Percentiles rank a stretch among this genome's conserved stretches.
These are phyloP conservation scores for Aspergillus sp. DNA, from an alignment of 2,329 filamentous ascomycete genomes.

Conservation along the genomic window DNA sequence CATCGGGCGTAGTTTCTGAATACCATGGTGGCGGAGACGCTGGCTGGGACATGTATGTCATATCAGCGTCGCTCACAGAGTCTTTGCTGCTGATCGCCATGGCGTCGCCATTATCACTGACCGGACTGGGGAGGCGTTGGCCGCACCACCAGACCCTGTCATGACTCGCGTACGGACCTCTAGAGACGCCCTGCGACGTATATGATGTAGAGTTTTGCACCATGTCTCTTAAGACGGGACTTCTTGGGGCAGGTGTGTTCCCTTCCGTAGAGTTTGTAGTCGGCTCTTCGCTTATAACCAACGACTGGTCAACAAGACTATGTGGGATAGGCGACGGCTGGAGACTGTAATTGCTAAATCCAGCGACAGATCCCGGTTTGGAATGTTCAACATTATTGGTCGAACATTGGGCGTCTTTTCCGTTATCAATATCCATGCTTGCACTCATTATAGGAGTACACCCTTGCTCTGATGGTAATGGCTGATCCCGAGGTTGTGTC, in stretches of 20 bases:
- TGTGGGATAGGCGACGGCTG: slow-evolving; percentile 35
- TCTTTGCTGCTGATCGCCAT: slow-evolving; percentile 11
- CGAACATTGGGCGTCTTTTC: slow-evolving; percentile 22
- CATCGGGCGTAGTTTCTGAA: neutral
- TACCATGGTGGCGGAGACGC: slow-evolving; percentile 3
- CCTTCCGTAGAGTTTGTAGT: slow-evolving; percentile 33
- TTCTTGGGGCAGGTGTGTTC: slow-evolving; percentile 26
- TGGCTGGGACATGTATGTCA: slow-evolving; percentile 17
- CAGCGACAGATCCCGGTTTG: slow-evolving; percentile 24
- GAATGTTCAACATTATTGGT: slow-evolving; percentile 16
- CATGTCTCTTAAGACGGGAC: neutral
- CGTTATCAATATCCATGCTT: slow-evolving; percentile 36
- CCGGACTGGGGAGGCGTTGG: slow-evolving; percentile 42
- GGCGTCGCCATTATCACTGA: slow-evolving; percentile 39
- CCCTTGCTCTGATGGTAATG: neutral
- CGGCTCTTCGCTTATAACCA: slow-evolving; percentile 35
- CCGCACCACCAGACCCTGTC: slow-evolving; percentile 25
- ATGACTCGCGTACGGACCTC: slow-evolving; percentile 9
- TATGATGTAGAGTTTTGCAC: neutral
- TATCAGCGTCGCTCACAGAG: slow-evolving; percentile 21
- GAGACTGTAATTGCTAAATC: slow-evolving; percentile 19
- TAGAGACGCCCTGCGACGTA: neutral
- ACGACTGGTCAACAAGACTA: slow-evolving; percentile 30
- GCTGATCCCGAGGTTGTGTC: slow-evolving; percentile 5
- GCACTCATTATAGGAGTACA: slow-evolving; percentile 12